Evolutionary conservation across 139 green algal species (phyloP).

Genomic region (Micractinium sp.): DNA sequence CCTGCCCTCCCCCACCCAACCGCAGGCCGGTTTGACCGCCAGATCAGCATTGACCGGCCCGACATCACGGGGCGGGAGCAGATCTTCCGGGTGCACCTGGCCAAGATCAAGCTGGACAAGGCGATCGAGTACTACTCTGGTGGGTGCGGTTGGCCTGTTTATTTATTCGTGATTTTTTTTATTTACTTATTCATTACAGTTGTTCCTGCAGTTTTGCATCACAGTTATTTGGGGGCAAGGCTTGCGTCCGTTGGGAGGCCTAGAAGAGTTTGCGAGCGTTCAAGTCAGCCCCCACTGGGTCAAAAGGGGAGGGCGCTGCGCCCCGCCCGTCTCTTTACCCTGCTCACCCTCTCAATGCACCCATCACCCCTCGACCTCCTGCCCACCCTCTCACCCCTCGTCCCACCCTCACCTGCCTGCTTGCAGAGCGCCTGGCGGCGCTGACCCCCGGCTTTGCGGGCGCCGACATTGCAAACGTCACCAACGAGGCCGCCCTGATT

Average conservation of each 20-base stretch:
- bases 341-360: not conserved
- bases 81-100: conserved; percentile 95
- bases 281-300: too few relatives aligned
- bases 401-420: too few relatives aligned
- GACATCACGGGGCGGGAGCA: conserved; percentile 97
- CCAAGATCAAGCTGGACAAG: conserved; percentile 84
- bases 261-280: too few relatives aligned
- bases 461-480: conserved; percentile 99
- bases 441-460: conserved; percentile 94
- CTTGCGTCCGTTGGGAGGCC: too few relatives aligned
- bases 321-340: not conserved
- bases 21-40: conserved; percentile 90
- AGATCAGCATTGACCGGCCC: conserved; percentile 95
- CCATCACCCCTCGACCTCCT: not conserved
- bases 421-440: conserved; percentile 87
- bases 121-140: conserved; percentile 78
- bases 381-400: not conserved
- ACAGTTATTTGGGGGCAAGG: too few relatives aligned
- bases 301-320: not conserved
- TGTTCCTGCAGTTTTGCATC: too few relatives aligned
- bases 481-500: conserved; percentile 97
- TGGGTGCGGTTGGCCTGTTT: not conserved
- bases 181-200: too few relatives aligned
- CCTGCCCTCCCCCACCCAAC: too few relatives aligned
- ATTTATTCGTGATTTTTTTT: too few relatives aligned